Evolutionary conservation across 2,329 filamentous ascomycete genomes (phyloP), one percentile per base, ranked within the genome.

Genomic region (Aspergillus ruber): DNA sequence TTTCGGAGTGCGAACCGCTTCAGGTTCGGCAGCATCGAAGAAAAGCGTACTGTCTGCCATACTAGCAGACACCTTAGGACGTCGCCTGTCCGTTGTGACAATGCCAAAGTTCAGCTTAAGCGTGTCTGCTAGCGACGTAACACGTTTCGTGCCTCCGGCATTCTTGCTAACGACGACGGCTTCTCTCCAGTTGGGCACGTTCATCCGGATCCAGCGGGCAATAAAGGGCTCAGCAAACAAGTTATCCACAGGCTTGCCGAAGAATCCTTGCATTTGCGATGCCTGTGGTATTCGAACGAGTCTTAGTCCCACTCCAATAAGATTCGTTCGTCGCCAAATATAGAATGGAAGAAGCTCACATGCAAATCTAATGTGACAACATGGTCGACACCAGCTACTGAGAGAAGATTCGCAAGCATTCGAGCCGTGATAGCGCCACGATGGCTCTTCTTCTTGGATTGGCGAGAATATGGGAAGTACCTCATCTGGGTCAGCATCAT

Each of bases 261-360:
- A 98, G 74, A 98, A 98, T 49, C 93, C 93, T 73, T 98, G 93
- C 89, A 97, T 97, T 74, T 97, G 93, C n/a, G 87, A 90, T 45
- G 88, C 88, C 72, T 74, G 51, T 45, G 42, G 29, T 17, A 51
- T 41, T 32, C 45, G 48, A 44, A 50, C 59, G 39, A 58, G 56
- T 52, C 54, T 44, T 49, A 29, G 25, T 12, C 4, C 25, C 36
- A 15, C 15, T 20, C 12, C n/a, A 20, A n/a, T 29, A 43, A 46
- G 50, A 50, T 56, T 6, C 6, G 6, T 56, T 6, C 6, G 6
- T 15, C 18, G n/a, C n/a, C 17, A 33, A 17, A 20, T 29, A 15
- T 20, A 10, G 25, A 8, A 20, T 15, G 8, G 29, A 18, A n/a
- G 42, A 42, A 66, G 21, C 78, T 73, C 62, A 82, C 81, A 73